Evolutionary conservation across 441 rosid species (phyloP).

Genomic region (Bocquillonia castaneifolia): DNA sequence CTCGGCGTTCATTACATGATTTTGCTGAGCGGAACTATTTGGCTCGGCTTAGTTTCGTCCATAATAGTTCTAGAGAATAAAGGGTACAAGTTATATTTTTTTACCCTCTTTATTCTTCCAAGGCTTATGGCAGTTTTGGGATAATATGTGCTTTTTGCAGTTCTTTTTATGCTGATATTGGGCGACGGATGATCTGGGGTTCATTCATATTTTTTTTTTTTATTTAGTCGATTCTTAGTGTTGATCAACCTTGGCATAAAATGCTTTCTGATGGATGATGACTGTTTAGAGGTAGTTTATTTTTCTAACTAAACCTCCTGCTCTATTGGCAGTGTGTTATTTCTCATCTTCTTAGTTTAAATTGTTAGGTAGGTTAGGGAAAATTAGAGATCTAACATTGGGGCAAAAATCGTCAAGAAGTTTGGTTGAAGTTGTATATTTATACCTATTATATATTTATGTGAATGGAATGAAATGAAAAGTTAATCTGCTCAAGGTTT

Average conservation of each 20-base stretch:
- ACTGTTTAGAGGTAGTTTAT: not conserved
- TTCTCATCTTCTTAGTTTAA: not conserved
- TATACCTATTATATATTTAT: not conserved
- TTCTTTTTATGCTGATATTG: not conserved
- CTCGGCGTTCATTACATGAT: conserved; percentile 68
- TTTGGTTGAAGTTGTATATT: not conserved
- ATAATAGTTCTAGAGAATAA: conserved; percentile 29
- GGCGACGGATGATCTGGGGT: not conserved
- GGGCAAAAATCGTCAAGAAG: not conserved
- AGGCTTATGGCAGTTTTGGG: not conserved
- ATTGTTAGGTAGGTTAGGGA: not conserved
- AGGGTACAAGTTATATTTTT: conserved; percentile 13
- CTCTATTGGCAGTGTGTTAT: not conserved
- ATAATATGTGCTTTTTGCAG: conserved; percentile 3
- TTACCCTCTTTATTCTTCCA: not conserved
- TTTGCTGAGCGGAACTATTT: conserved; percentile 83
- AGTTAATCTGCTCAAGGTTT: not conserved
- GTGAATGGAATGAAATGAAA: not conserved
- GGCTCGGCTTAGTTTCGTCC: conserved; percentile 58
- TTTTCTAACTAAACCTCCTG: not conserved
- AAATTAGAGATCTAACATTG: not conserved
- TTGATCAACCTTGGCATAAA: too few relatives aligned
- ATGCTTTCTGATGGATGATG: not conserved
- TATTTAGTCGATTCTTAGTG: too few relatives aligned
- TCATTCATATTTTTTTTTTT: not conserved